Percentiles rank a stretch among this genome's conserved stretches.
phyloP scores from a whole-genome alignment of 345 rosid genomes.

The Euclidium syriacum region DNA sequence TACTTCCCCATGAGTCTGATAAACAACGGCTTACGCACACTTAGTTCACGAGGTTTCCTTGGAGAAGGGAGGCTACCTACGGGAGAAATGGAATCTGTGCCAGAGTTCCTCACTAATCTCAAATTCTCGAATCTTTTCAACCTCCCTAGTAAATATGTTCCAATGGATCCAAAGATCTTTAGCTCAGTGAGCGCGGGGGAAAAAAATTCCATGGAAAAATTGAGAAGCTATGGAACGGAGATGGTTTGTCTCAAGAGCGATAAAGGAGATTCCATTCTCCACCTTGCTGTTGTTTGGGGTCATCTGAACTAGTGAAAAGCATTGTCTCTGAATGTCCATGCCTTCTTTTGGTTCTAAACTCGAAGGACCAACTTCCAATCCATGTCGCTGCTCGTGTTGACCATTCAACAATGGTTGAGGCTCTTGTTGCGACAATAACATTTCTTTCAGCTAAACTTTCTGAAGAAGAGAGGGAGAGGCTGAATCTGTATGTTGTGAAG shows the following conservation, averaged over 20 bases:
- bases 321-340: background rate
- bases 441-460: background rate
- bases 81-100: too few relatives aligned
- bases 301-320: background rate
- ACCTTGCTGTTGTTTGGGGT: slow-evolving; percentile 4
- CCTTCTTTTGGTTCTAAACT: background rate
- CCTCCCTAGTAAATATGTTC: background rate
- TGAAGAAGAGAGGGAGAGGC: background rate
- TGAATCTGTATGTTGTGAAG: background rate
- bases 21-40: background rate
- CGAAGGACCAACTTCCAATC: background rate
- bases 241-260: background rate
- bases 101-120: background rate
- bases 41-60: background rate
- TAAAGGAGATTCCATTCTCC: slow-evolving; percentile 1
- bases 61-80: background rate
- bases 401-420: background rate
- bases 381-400: slow-evolving; percentile 12
- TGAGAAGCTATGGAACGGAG: background rate
- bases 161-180: background rate
- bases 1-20: background rate
- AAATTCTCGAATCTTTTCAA: background rate
- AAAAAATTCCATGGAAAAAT: background rate
- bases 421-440: background rate
- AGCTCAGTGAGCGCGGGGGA: background rate